Evolutionary conservation across 495 filamentous ascomycete genomes (phyloP).

Genomic region (Pseudoneurospora amorphoporcata): DNA sequence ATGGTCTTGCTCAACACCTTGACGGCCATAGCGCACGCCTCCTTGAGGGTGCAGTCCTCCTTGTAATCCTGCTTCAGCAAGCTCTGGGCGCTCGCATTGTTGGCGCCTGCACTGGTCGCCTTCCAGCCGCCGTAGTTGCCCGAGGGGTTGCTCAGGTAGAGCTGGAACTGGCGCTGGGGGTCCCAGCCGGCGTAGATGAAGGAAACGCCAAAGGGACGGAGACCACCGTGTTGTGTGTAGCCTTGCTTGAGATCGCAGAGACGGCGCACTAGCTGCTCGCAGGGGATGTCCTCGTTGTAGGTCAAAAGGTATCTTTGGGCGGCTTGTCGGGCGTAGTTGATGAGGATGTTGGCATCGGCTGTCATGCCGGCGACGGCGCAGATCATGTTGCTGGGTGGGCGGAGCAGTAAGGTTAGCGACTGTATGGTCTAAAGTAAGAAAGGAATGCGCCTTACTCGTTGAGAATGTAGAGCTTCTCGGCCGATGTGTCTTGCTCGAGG

Average conservation of each 20-base stretch:
- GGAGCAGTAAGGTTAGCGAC: slow-evolving; percentile 1
- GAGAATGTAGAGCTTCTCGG: slow-evolving; percentile 98
- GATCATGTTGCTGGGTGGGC: slow-evolving; percentile 82
- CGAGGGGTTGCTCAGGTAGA: slow-evolving; percentile 99
- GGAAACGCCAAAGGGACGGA: slow-evolving; percentile 94
- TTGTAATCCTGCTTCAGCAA: slow-evolving; percentile 99
- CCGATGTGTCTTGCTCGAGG: slow-evolving; percentile 96
- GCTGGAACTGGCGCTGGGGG: slow-evolving; percentile 87
- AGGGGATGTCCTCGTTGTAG: slow-evolving; percentile 99
- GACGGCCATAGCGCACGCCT: slow-evolving; percentile 93
- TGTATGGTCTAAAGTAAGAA: not conserved
- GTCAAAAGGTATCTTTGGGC: slow-evolving; percentile 96
- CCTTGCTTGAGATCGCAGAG: slow-evolving; percentile 98
- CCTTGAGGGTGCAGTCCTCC: slow-evolving; percentile 89
- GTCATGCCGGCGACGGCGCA: slow-evolving; percentile 99
- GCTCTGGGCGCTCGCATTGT: slow-evolving; percentile 96
- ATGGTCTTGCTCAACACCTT: slow-evolving; percentile 99
- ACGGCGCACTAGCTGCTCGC: slow-evolving; percentile 93
- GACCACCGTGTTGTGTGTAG: slow-evolving; percentile 96
- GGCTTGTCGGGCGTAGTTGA: slow-evolving; percentile 96
- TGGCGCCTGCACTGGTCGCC: slow-evolving; percentile 92
- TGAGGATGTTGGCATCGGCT: slow-evolving; percentile 97
- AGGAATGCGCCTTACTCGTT: slow-evolving; percentile 65
- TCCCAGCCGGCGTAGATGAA: slow-evolving; percentile 99
- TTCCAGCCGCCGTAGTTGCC: slow-evolving; percentile 99